Conservation (phyloP, 2,329 filamentous ascomycete genomes). For the Trichoderma sp. region DNA sequence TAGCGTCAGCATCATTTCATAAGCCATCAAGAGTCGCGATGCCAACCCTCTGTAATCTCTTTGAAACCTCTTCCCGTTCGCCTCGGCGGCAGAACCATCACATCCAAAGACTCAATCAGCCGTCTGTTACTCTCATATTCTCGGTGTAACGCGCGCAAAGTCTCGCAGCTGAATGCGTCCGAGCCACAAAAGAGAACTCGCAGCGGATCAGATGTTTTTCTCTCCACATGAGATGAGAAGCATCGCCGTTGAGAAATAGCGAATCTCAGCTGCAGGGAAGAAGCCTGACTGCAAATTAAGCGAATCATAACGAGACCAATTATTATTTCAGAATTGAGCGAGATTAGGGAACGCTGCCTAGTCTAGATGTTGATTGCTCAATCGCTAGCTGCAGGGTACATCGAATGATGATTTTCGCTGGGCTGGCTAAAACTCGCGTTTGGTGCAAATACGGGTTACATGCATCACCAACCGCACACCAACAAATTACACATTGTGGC, state of each 20-base stretch:
- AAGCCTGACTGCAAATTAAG: constrained; percentile 19
- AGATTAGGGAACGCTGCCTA: no score
- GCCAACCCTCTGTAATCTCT: constrained; percentile 62
- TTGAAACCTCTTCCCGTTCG: constrained; percentile 74
- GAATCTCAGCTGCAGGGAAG: constrained; percentile 22
- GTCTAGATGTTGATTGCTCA: not conserved
- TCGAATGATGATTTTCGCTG: not conserved
- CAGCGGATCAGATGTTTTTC: constrained; percentile 58
- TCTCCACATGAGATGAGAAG: constrained; percentile 28
- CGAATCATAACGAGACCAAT: constrained; percentile 28
- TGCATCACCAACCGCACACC: constrained; percentile 32
- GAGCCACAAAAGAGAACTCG: constrained; percentile 93
- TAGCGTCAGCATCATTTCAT: constrained; percentile 1
- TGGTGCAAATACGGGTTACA: constrained; percentile 39
- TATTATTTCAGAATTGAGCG: not conserved
- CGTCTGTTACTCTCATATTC: constrained; percentile 56
- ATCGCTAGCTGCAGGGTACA: constrained; percentile 8
- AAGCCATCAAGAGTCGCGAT: not conserved
- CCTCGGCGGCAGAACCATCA: constrained; percentile 80
- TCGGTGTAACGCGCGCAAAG: constrained; percentile 67
- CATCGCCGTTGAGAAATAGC: constrained; percentile 25
- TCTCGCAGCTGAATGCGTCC: constrained; percentile 82
- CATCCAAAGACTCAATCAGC: constrained; percentile 75
- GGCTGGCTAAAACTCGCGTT: constrained; percentile 34
- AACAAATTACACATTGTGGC: not conserved